Percentiles rank a stretch among this genome's conserved stretches.
phyloP scores from a whole-genome alignment of 768 basidiomycete species.

The Boletus pseudo-olivaceus region DNA sequence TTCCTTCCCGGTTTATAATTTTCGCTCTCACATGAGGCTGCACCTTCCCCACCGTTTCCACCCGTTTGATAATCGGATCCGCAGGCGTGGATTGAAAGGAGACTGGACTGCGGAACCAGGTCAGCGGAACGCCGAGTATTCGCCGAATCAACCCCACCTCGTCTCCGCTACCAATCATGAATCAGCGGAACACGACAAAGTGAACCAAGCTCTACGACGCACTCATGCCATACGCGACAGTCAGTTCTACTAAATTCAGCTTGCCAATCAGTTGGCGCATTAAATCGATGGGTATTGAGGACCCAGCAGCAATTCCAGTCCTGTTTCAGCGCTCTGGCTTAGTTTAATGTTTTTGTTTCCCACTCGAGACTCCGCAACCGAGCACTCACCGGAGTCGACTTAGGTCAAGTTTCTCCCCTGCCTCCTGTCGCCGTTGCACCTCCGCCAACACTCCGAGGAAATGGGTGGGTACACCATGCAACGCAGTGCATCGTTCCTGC shows the following conservation, averaged over 20 bases:
- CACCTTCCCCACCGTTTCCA: conserved; percentile 77
- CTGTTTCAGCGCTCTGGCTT: conserved; percentile 32
- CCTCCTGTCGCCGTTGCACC: conserved; percentile 50
- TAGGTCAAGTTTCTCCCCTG: conserved; percentile 47
- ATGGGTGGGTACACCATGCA: conserved; percentile 86
- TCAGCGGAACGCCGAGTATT: neutral
- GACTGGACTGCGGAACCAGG: conserved; percentile 54
- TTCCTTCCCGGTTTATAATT: conserved; percentile 54
- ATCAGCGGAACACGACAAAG: conserved; percentile 1
- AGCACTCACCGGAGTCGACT: conserved; percentile 48
- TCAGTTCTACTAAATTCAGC: conserved; percentile 66
- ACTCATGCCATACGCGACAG: conserved; percentile 89
- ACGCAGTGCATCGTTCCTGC: conserved; percentile 66
- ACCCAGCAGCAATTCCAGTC: conserved; percentile 81
- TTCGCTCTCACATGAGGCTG: conserved; percentile 79
- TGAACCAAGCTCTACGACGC: conserved; percentile 24
- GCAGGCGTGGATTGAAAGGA: conserved; percentile 74
- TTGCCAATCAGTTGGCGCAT: conserved; percentile 70
- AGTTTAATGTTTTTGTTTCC: neutral
- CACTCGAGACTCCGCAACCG: too few relatives aligned
- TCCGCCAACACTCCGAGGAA: conserved; percentile 73
- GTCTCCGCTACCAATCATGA: conserved; percentile 57
- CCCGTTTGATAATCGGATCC: conserved; percentile 69
- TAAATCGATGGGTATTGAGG: conserved; percentile 72
- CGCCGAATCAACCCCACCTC: conserved; percentile 36